phyloP scores from a whole-genome alignment of 371 early-diverging fungal species.

The Zychaea mexicana region DNA sequence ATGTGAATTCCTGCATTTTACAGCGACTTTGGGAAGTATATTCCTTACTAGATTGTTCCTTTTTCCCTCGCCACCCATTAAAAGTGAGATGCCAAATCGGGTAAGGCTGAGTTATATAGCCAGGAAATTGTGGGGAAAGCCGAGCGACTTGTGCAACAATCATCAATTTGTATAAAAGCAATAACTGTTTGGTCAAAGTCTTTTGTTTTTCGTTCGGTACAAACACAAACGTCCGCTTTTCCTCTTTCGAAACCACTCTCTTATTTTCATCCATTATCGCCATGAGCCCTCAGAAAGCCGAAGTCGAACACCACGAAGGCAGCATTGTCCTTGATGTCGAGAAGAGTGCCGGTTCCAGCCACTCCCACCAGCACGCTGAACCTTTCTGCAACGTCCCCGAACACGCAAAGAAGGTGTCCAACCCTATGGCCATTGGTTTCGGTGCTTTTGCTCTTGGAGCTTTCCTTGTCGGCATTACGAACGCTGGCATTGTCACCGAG shows the following conservation, averaged over 20 bases:
- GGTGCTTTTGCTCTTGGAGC: constrained; percentile 39
- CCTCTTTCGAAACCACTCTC: background rate
- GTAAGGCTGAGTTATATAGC: constrained; percentile 3
- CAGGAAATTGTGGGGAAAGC: constrained; percentile 12
- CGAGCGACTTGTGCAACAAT: background rate
- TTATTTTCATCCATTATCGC: too few species aligned
- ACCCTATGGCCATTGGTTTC: constrained; percentile 43
- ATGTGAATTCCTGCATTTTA: background rate
- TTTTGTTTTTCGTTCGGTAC: background rate
- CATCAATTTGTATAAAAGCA: background rate
- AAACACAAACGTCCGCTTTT: background rate
- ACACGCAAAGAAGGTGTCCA: constrained; percentile 4
- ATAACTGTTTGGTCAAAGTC: background rate
- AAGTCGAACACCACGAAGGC: constrained; percentile 18
- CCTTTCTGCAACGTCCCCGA: constrained; percentile 5
- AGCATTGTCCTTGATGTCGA: constrained; percentile 13
- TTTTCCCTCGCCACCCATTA: background rate
- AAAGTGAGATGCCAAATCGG: background rate
- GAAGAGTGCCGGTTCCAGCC: constrained; percentile 3
- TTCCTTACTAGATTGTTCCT: background rate
- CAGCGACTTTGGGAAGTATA: constrained; percentile 1
- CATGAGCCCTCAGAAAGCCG: constrained; percentile 20
- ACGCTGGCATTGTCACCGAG: constrained; percentile 24
- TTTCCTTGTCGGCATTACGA: constrained; percentile 37
- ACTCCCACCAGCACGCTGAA: background rate